These are phyloP conservation scores for Coniophora puteana DNA, from an alignment of 1,284 basidiomycete genomes.

Conservation along the genomic window DNA sequence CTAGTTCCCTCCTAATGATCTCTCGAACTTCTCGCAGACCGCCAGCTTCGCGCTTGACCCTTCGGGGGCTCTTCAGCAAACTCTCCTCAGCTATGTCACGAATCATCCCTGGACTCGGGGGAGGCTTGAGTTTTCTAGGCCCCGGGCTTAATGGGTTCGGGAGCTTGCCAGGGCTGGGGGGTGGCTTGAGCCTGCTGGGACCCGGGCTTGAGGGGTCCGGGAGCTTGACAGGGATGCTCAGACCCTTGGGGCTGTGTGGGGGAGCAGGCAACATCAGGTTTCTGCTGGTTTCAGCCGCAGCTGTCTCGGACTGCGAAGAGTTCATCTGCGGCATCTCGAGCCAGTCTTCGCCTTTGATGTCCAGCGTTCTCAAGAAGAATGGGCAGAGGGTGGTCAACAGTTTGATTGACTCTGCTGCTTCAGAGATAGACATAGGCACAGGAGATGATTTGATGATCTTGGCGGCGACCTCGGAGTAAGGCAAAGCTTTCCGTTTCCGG, in stretches of 20 bases:
- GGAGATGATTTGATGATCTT: conserved; percentile 75
- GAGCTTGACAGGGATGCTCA: conserved; percentile 28
- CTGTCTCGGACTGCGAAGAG: conserved; percentile 18
- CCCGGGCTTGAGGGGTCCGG: conserved; percentile 35
- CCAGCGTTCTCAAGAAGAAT: conserved; percentile 66
- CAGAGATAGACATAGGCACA: conserved; percentile 69
- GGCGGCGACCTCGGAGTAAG: conserved; percentile 55
- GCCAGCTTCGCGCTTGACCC: conserved; percentile 63
- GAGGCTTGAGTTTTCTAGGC: conserved; percentile 16
- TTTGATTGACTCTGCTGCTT: conserved; percentile 68
- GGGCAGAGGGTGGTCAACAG: conserved; percentile 68
- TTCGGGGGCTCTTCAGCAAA: conserved; percentile 61
- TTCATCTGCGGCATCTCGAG: conserved; percentile 76
- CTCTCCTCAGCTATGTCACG: conserved; percentile 54
- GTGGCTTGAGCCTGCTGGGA: conserved; percentile 16
- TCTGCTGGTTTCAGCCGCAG: conserved; percentile 2
- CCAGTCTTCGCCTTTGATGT: conserved; percentile 70
- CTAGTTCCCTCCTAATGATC: conserved; percentile 72
- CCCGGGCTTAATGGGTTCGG: conserved; percentile 35
- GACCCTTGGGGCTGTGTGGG: conserved; percentile 11
- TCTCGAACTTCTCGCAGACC: conserved; percentile 75
- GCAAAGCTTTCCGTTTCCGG: conserved; percentile 67
- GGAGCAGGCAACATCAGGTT: no score
- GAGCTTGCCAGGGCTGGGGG: conserved; percentile 31
- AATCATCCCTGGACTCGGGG: conserved; percentile 34